phyloP scores from a whole-genome alignment of 1,284 basidiomycete genomes.

The Ustilago curta region DNA sequence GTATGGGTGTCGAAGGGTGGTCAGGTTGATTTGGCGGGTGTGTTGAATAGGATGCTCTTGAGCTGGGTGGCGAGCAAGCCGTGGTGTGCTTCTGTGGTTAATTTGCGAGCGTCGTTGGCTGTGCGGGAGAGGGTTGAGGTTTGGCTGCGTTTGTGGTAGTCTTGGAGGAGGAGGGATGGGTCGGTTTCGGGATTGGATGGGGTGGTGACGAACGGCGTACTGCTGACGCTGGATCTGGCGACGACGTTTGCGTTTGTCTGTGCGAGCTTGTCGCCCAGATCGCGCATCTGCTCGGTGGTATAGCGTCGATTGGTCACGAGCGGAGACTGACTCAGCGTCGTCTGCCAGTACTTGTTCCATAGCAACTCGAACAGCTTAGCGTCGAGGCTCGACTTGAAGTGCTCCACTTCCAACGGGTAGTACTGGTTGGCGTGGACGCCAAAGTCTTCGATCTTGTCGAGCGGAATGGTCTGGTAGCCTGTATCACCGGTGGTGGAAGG shows the following conservation, averaged over 20 bases:
- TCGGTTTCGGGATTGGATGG: no score
- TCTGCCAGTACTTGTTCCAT: constrained; percentile 99
- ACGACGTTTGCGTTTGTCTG: constrained; percentile 16
- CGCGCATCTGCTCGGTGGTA: constrained; percentile 85
- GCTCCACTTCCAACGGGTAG: constrained; percentile 91
- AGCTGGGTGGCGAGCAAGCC: constrained; percentile 88
- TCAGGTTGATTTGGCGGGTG: no score
- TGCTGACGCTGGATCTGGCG: neutral
- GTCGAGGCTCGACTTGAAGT: constrained; percentile 91
- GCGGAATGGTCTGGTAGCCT: constrained; percentile 89
- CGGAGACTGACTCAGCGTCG: constrained; percentile 89
- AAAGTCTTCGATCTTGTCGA: constrained; percentile 71
- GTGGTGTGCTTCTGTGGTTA: constrained; percentile 88
- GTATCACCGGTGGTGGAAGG: constrained; percentile 73
- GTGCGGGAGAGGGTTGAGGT: constrained; percentile 11
- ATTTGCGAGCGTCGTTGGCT: constrained; percentile 76
- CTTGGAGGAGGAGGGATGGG: constrained; percentile 2
- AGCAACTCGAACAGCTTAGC: constrained; percentile 85
- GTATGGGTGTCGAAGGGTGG: no score
- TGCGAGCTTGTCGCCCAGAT: constrained; percentile 85
- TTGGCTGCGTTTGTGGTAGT: neutral
- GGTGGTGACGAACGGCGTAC: no score
- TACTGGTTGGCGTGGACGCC: constrained; percentile 98
- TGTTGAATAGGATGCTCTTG: constrained; percentile 75
- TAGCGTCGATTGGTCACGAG: constrained; percentile 91